These are phyloP conservation scores for Podospora comata DNA, from an alignment of 495 filamentous ascomycete genomes.

Conservation along the genomic window DNA sequence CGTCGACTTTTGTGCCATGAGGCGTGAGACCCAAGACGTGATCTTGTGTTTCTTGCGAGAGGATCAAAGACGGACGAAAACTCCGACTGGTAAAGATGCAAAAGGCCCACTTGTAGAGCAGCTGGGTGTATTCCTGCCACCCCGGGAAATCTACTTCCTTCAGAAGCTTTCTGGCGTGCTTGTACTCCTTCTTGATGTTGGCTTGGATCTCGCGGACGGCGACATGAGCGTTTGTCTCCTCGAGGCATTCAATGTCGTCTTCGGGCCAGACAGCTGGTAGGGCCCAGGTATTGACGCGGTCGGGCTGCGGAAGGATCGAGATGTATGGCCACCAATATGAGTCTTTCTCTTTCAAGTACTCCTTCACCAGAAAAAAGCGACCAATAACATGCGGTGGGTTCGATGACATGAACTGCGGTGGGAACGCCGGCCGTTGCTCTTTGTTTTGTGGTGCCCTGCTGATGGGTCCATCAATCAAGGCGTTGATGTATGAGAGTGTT, in stretches of 20 bases:
- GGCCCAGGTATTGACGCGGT: slow-evolving; percentile 37
- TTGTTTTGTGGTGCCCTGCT: neutral
- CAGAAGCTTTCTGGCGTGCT: slow-evolving; percentile 40
- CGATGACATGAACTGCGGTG: slow-evolving; percentile 35
- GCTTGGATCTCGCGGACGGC: slow-evolving; percentile 45
- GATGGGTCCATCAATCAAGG: slow-evolving; percentile 34
- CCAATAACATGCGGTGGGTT: slow-evolving; percentile 46
- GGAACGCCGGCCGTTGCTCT: slow-evolving; percentile 28
- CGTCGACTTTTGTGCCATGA: slow-evolving; percentile 35
- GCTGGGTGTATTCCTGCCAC: slow-evolving; percentile 36
- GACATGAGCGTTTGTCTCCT: slow-evolving; percentile 48
- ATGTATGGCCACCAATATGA: slow-evolving; percentile 55
- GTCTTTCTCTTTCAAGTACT: slow-evolving; percentile 44
- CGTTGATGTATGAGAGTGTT: slow-evolving; percentile 47
- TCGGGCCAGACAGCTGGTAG: slow-evolving; percentile 47
- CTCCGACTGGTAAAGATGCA: slow-evolving; percentile 54
- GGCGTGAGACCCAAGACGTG: slow-evolving; percentile 18
- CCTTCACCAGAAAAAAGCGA: slow-evolving; percentile 47
- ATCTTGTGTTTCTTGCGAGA: slow-evolving; percentile 21
- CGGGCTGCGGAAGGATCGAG: slow-evolving; percentile 47
- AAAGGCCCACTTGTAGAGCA: slow-evolving; percentile 55
- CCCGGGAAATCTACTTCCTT: slow-evolving; percentile 32
- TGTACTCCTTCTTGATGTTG: slow-evolving; percentile 43
- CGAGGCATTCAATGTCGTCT: slow-evolving; percentile 45
- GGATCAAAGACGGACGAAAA: slow-evolving; percentile 48